Base-by-base conservation (phyloP, 2,329 filamentous ascomycete genomes). In the Fusarium tupiense region DNA sequence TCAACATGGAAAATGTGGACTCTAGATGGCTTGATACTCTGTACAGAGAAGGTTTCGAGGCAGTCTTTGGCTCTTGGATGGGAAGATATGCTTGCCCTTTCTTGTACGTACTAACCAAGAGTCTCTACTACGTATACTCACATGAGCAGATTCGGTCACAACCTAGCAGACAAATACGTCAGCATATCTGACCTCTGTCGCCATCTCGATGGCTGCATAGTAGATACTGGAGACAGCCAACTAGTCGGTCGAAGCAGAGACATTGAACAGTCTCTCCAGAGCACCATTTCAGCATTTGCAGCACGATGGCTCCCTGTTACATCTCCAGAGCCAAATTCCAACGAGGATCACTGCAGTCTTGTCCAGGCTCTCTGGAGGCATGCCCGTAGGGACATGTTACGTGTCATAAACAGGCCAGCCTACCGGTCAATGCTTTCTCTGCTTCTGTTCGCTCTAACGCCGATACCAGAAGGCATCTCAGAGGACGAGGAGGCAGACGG, bases 51-150 rank as follows among this genome's bases (percentile, higher is more conserved):
- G 81, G 81, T 0, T 85, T 85, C 43, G 83, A 85, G 54, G 77
- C 80, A 6, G 78, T 85, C 1, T 85, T 85, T 72, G 84, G 83
- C 4, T 84, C 82, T 0, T 85, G 83, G 83, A 80, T 85, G 76
- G 83, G 84, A 1, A 80, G 80, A 65, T 82, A 85, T 54, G 81
- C 83, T 61, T 84, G 83, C 66, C 84, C 84, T 20, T 84, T 85
- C 54, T 67, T 83, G 82, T 85, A 76, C 24, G 83, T 75, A 38
- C 35, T 5, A 31, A 22, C 37, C 44, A 19, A 29, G 8, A 57
- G 44, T 47, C 43, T 24, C 20, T 19, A 40, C 33, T 58, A 7
- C 13, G 8, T 3, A 50, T 65, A 24, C 62, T 75, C 3, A 76
- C 41, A 24, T 26, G 35, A 19, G 7, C n/a, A 79, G 79, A 26